These are phyloP conservation scores for Pontederia crassipes DNA, from an alignment of 176 grass and related monocot genomes.

Conservation along the genomic window DNA sequence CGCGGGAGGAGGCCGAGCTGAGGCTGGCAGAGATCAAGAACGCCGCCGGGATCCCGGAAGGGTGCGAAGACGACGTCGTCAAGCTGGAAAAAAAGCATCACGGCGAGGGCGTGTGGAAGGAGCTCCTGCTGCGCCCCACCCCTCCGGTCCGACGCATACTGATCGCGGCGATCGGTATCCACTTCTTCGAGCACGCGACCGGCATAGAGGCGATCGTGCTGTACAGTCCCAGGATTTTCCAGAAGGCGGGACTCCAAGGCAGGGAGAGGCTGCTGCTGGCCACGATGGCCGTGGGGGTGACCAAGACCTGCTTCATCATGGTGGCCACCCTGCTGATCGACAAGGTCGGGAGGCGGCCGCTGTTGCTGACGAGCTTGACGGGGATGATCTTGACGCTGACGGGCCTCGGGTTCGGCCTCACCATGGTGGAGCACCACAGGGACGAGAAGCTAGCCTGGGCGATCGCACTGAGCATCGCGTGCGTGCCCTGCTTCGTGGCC, in stretches of 20 bases:
- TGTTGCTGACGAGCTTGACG: slow-evolving; percentile 6
- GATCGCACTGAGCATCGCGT: not conserved
- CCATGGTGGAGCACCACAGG: not conserved
- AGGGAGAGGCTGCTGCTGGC: slow-evolving; percentile 1
- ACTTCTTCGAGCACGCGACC: slow-evolving; percentile 15
- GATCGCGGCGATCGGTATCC: slow-evolving; percentile 3
- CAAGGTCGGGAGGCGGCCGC: slow-evolving; percentile 4
- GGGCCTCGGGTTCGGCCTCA: not conserved
- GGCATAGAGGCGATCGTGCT: slow-evolving; percentile 11
- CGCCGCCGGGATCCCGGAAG: not conserved
- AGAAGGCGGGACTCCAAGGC: slow-evolving; percentile 1
- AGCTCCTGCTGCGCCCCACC: not conserved
- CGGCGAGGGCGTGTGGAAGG: slow-evolving; percentile 12
- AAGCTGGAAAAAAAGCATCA: not conserved
- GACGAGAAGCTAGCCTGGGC: not conserved
- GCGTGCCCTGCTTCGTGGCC: not conserved
- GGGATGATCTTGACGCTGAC: not conserved
- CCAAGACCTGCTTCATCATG: slow-evolving; percentile 6
- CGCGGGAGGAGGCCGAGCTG: not conserved
- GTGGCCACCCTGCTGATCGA: slow-evolving; percentile 4
- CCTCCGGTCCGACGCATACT: not conserved
- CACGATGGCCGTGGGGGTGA: slow-evolving; percentile 10
- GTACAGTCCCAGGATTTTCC: slow-evolving; percentile 6
- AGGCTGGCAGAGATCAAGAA: not conserved
- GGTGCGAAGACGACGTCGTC: not conserved